Base-by-base conservation (phyloP, 2,329 filamentous ascomycete species). In the Huntiella bhutanensis region DNA sequence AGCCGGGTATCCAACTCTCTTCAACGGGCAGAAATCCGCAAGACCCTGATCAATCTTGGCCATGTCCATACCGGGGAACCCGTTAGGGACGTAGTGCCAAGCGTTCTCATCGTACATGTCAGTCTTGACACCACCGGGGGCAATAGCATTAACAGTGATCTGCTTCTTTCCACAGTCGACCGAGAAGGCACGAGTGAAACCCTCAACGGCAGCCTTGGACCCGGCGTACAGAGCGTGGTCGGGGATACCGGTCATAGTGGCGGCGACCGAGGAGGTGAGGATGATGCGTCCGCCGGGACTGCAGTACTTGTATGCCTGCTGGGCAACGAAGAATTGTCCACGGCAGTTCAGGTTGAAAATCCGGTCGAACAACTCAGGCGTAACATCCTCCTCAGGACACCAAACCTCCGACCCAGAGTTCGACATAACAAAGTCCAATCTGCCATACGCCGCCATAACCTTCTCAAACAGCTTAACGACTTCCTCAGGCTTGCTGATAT, bases 311-410 rank as follows among this genome's bases (percentile, higher is more conserved):
- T 80, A 80, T 5, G 74, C 81, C 49, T 81, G 75, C 63, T 83
- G 78, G 15, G 79, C 80, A 45, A 85, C 79, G 60, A 85, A 84
- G 67, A 84, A 84, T 62, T 84, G 77, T 41, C 76, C 78, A 36
- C 76, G 68, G 50, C 74, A 69, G 64, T 82, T 82, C 55, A 82
- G 66, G 64, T 75, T 74, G 65, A 82, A 82, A 53, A 82, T 76
- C 54, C 75, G 68, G 61, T 82, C 77, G 62, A 75, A 82, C 53
- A 80, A 77, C 63, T 79, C 77, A 58, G 76, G 72, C 4, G 73
- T 72, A 33, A 82, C 75, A 52, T 81, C 75, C 56, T 77, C 72
- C 53, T 78, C 76, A 59, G 76, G 70, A 57, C 77, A 77, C 75
- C 77, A 82, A 48, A 70, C 71, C 64, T 82, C 78, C 57, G 77